phyloP scores from a whole-genome alignment of 192 early-diverging fungal species.

The Backusella tuberculispora region DNA sequence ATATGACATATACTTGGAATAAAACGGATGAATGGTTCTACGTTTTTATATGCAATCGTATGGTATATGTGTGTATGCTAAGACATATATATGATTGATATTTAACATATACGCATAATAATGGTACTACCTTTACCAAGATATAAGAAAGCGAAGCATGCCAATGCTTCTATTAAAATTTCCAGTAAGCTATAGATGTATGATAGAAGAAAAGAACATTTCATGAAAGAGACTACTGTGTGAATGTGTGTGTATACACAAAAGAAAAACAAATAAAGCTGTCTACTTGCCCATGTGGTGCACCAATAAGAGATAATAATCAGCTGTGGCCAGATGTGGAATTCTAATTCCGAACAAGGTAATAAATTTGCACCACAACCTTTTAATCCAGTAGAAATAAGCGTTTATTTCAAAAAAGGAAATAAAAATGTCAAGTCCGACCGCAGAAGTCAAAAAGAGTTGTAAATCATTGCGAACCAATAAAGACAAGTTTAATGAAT shows the following conservation, averaged over 20 bases:
- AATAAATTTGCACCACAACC: neutral
- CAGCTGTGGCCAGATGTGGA: neutral
- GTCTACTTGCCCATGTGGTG: neutral
- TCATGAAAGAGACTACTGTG: neutral
- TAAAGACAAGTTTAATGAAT: neutral
- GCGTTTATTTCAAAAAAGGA: neutral
- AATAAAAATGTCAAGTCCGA: slow-evolving; percentile 15
- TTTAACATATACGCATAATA: too few species aligned
- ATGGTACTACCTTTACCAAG: too few species aligned
- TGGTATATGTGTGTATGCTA: too few species aligned
- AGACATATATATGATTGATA: too few species aligned
- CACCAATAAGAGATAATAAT: neutral
- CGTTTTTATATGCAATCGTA: too few species aligned
- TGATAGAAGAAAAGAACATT: neutral
- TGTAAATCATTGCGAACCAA: slow-evolving; percentile 16
- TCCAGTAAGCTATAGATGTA: too few species aligned
- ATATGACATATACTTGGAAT: too few species aligned
- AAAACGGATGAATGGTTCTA: too few species aligned
- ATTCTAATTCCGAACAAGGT: slow-evolving; percentile 6
- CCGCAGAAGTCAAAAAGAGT: slow-evolving; percentile 6
- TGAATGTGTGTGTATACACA: neutral
- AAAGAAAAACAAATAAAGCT: slow-evolving; percentile 5
- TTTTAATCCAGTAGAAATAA: slow-evolving; percentile 5
- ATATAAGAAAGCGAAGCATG: too few species aligned
- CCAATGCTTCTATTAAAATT: too few species aligned